Conservation (phyloP, 139 green algal genomes). For the Edaphochlamys debaryana region DNA sequence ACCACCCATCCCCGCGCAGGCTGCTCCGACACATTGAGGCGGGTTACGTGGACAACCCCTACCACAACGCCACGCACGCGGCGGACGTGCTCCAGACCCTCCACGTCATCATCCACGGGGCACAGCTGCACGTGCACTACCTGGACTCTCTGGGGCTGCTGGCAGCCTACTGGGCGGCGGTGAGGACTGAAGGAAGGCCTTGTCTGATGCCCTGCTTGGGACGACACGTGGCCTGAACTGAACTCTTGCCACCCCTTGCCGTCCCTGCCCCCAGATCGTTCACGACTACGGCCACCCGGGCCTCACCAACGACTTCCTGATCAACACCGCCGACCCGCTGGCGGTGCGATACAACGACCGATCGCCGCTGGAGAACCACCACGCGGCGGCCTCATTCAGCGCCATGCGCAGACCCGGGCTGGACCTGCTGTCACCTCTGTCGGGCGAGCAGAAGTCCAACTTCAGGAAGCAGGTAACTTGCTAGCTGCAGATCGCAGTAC, state of each 20-base stretch:
- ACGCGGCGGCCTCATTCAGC: constrained; percentile 22
- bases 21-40: constrained; percentile 42
- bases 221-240: too few species aligned
- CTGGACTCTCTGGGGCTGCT: constrained; percentile 28
- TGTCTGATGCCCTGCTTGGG: too few species aligned
- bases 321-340: constrained; percentile 36
- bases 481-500: background rate
- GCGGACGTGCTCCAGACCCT: constrained; percentile 62
- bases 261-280: constrained; percentile 7
- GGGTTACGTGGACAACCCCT: constrained; percentile 52
- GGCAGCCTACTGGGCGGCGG: constrained; percentile 42
- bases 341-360: constrained; percentile 58
- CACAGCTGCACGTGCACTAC: constrained; percentile 31
- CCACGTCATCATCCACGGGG: constrained; percentile 49
- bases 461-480: constrained; percentile 41
- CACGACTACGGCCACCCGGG: constrained; percentile 50
- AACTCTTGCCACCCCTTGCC: too few species aligned
- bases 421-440: constrained; percentile 15
- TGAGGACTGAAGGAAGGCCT: too few species aligned
- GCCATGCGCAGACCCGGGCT: constrained; percentile 35
- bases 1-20: constrained; percentile 15
- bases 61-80: constrained; percentile 65
- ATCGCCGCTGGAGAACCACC: constrained; percentile 54
- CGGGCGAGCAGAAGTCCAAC: background rate
- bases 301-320: constrained; percentile 61